These are phyloP conservation scores for Komagataella phaffii DNA, from an alignment of 805 yeast species.

Conservation along the genomic window DNA sequence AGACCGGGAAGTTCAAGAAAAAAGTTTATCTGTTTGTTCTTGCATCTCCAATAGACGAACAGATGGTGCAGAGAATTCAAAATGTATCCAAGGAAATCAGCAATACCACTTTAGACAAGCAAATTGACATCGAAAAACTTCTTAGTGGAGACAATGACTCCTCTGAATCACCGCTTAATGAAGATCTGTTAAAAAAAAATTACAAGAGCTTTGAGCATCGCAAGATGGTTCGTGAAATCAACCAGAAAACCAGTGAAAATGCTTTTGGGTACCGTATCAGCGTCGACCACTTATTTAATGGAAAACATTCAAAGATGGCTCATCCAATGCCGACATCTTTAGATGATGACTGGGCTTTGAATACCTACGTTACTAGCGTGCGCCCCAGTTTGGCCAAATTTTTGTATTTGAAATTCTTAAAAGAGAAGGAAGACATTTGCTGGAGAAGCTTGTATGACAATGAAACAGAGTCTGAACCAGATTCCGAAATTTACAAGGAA, in stretches of 20 bases:
- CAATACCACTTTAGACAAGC: constrained; percentile 3
- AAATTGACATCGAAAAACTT: constrained; percentile 3
- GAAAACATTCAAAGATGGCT: constrained; percentile 8
- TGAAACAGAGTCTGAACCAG: background rate
- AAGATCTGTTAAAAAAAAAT: constrained; percentile 8
- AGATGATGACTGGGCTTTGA: constrained; percentile 13
- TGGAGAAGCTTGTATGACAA: constrained; percentile 1
- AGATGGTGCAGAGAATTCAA: constrained; percentile 13
- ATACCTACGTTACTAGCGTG: background rate
- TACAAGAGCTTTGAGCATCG: constrained; percentile 10
- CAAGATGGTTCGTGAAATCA: constrained; percentile 6
- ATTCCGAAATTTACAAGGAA: background rate
- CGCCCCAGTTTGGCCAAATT: background rate
- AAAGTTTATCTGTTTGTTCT: constrained; percentile 16
- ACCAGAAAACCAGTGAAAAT: constrained; percentile 8
- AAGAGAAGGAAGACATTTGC: constrained; percentile 3
- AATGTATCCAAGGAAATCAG: constrained; percentile 3
- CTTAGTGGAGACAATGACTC: constrained; percentile 8
- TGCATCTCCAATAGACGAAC: constrained; percentile 17
- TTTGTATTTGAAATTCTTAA: constrained; percentile 2
- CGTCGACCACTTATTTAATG: constrained; percentile 22
- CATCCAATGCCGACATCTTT: constrained; percentile 16
- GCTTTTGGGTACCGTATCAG: constrained; percentile 23
- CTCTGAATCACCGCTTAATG: constrained; percentile 3
- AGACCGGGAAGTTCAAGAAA: background rate